Base-by-base conservation (phyloP, 768 basidiomycete genomes). In the Mycena alexandri region DNA sequence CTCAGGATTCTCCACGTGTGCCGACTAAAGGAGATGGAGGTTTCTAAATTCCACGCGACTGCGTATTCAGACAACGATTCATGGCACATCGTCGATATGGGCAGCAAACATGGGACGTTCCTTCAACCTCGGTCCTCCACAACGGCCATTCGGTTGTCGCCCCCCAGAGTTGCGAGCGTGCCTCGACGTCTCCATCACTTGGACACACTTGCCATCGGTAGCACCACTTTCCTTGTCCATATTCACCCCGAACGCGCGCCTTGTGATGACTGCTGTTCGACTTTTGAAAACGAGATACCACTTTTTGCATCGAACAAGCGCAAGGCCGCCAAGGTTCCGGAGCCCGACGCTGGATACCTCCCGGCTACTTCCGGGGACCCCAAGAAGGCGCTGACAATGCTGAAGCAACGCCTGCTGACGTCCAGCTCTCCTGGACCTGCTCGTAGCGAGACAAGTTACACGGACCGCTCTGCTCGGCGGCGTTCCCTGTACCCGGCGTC, bases 51-150 rank as follows among this genome's bases (percentile, higher is more conserved):
- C 59, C 94, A 95, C 73, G 90, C 92, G 11, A 92, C 89, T 3
- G 80, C 86, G 1, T 95, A 87, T 74, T 93, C 89, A 90, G 89
- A 93, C 74, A 79, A 80, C 38, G 76, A 78, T 16, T 85, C 87
- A 63, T 95, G 93, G 93, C 84, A 86, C 3, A 79, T 93, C 34
- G 92, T 94, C 12, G 94, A 95, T 75, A 92, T 92, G 89, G 94
- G 92, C 12, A 93, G 91, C 58, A 91, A 89, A 76, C 94, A 95
- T 70, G 94, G 94, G 5, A 94, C 93, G 0, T 94, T 89, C 75
- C 61, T 93, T 63, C 78, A 76, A 48, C 71, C 77, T n/a, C 78
- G 76, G 33, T 69, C 74, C 21, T 67, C 74, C 36, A 50, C 76
- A 13, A 60, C 72, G 51, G 74, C 78, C 43, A 69, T 75, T 52